Percentiles rank a stretch among this genome's conserved stretches.
Conservation (phyloP, 2,329 filamentous ascomycete genomes). For the Emericellopsis cladophorae region DNA sequence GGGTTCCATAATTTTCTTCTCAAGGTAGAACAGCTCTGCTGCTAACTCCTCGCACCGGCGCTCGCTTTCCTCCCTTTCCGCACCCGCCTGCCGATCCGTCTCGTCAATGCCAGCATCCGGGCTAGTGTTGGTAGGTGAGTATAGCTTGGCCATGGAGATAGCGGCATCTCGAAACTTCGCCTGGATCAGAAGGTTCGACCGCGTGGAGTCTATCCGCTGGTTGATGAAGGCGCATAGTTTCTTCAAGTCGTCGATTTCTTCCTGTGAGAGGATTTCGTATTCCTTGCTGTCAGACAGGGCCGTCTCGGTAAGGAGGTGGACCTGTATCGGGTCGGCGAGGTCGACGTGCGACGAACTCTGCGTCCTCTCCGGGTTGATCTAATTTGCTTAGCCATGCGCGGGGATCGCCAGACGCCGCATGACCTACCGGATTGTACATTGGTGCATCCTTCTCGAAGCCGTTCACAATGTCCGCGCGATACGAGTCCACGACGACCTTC, state of each 20-base stretch:
- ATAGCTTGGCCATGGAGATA: constrained; percentile 70
- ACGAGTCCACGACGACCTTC: constrained; percentile 44
- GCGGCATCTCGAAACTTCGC: constrained; percentile 92
- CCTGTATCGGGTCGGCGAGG: constrained; percentile 61
- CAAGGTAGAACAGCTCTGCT: constrained; percentile 64
- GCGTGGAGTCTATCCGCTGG: constrained; percentile 68
- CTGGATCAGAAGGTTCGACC: constrained; percentile 76
- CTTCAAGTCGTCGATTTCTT: constrained; percentile 86
- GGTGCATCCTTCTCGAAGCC: constrained; percentile 40
- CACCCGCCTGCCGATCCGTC: constrained; percentile 50
- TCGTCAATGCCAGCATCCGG: constrained; percentile 34
- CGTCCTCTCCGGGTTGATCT: constrained; percentile 38
- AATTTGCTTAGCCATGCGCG: constrained; percentile 4
- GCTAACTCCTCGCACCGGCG: constrained; percentile 79
- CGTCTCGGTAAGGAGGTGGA: constrained; percentile 88
- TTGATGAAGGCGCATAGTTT: constrained; percentile 65
- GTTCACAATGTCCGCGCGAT: constrained; percentile 40
- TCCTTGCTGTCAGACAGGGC: constrained; percentile 78
- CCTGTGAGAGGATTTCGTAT: constrained; percentile 77
- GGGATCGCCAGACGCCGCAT: background rate
- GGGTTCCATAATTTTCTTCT: constrained; percentile 62
- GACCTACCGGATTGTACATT: constrained; percentile 44
- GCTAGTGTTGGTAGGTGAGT: constrained; percentile 44
- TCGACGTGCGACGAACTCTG: constrained; percentile 47
- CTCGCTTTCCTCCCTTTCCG: constrained; percentile 61